Evolutionary conservation across 2,329 filamentous ascomycete genomes (phyloP), one percentile per base, ranked within the genome.

Genomic region (Colletotrichum abscissum): DNA sequence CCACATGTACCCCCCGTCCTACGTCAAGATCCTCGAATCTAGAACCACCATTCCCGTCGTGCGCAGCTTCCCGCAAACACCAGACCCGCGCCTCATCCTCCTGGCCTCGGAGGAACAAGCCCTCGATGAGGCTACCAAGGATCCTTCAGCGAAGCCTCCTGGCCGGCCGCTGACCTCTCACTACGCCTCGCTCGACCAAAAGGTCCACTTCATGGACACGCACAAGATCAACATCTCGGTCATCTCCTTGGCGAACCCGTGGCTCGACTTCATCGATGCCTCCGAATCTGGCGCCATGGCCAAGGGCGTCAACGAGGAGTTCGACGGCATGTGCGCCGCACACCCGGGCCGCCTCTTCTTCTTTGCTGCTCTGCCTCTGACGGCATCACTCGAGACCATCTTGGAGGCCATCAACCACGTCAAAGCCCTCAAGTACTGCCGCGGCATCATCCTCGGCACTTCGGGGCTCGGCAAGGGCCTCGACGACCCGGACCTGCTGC

Each of bases 391-490:
- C 8, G 84, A 90, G 6, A 88, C 87, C 1, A 89, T 96, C 7
- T 87, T 92, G 2, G 84, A 85, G 0, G 91, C 95, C 73, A 90
- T 98, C 54, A 81, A 86, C 30, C 85, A 93, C 66, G 83, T 97
- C 46, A 85, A 84, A 30, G 80, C 79, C 0, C 85, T 97, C 57
- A 88, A 87, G 67, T 90, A 92, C 82, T 93, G 94, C 81, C 89
- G 94, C 3, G 95, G 95, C n/a, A 90, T 98, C 14, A 95, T 98
- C 75, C 90, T 98, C 77, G 95, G 95, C 1, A 98, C 95, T 0
- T 91, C 92, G 0, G 95, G 95, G 0, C 85, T 97, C 0, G 95
- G 95, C 0, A 85, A 88, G 12, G 95, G 95, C 0, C 87, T 98
- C 1, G 95, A 98, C 79, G 95, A 98, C 81, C 87, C 89, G 2